phyloP scores from a whole-genome alignment of 106 monocot genomes.

The Amphibolis antarctica region DNA sequence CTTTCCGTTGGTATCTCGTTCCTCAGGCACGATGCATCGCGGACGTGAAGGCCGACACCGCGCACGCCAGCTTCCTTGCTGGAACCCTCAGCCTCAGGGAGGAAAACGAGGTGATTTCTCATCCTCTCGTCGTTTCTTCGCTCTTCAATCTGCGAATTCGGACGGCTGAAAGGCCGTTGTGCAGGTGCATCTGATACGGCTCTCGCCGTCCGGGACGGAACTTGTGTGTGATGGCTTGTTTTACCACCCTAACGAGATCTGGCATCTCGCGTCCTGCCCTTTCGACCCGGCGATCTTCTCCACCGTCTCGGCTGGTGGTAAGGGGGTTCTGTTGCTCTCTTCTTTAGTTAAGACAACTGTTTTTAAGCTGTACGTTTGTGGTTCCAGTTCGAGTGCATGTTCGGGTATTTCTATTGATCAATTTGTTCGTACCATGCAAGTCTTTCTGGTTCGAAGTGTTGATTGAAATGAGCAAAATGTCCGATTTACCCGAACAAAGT shows the following conservation, averaged over 20 bases:
- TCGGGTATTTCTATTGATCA: background rate
- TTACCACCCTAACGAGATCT: slow-evolving; percentile 88
- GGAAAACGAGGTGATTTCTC: slow-evolving; percentile 62
- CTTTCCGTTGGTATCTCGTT: background rate
- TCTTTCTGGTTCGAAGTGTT: background rate
- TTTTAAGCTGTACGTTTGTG: background rate
- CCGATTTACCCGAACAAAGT: background rate
- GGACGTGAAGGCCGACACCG: slow-evolving; percentile 69
- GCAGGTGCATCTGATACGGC: slow-evolving; percentile 86
- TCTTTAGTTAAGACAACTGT: no score
- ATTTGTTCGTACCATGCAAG: background rate
- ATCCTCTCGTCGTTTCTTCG: background rate
- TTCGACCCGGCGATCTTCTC: slow-evolving; percentile 79
- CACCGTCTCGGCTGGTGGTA: slow-evolving; percentile 82
- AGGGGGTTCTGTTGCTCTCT: background rate
- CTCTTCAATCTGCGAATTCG: background rate
- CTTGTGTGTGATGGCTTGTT: slow-evolving; percentile 90
- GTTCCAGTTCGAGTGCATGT: background rate
- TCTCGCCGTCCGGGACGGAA: slow-evolving; percentile 65
- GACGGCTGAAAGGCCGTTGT: background rate
- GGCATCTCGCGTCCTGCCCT: slow-evolving; percentile 93
- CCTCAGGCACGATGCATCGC: slow-evolving; percentile 81
- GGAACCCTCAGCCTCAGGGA: slow-evolving; percentile 88
- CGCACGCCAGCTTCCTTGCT: slow-evolving; percentile 73
- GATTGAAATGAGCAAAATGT: background rate